phyloP scores from a whole-genome alignment of 106 monocot species.

The Vanilla planifolia region DNA sequence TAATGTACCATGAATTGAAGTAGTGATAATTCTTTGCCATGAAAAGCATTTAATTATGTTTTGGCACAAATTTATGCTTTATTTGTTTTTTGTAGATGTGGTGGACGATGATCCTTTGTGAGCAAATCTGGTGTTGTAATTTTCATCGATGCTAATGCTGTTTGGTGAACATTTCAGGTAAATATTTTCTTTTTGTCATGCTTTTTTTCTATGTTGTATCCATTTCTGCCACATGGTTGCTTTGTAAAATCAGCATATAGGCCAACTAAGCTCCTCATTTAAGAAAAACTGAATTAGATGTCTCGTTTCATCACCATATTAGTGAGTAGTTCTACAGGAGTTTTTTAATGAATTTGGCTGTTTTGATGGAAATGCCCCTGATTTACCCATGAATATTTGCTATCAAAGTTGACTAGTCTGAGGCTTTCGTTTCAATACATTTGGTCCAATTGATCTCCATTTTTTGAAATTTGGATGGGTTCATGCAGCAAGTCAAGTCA shows the following conservation, averaged over 20 bases:
- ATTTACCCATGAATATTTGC: not conserved
- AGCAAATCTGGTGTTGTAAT: conserved; percentile 1
- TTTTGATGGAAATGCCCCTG: not conserved
- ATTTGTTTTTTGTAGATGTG: not conserved
- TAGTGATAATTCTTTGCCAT: not conserved
- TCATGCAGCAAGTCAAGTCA: not conserved
- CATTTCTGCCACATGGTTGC: not conserved
- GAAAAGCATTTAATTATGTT: not conserved
- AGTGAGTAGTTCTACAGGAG: not conserved
- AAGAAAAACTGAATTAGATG: not conserved
- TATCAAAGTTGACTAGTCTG: not conserved
- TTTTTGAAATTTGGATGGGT: not conserved
- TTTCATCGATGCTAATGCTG: conserved; percentile 3
- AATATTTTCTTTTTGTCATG: not conserved
- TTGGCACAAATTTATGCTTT: not conserved
- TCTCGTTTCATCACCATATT: not conserved
- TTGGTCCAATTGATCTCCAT: not conserved
- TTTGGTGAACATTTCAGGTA: conserved; percentile 5
- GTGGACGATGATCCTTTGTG: no score
- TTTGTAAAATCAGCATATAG: not conserved
- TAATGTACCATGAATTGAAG: no score
- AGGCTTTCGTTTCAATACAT: no score
- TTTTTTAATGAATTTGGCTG: not conserved
- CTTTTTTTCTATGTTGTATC: not conserved
- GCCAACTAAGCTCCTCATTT: not conserved